Conservation (phyloP, 495 filamentous ascomycete species). For the Penicillium parvum region DNA sequence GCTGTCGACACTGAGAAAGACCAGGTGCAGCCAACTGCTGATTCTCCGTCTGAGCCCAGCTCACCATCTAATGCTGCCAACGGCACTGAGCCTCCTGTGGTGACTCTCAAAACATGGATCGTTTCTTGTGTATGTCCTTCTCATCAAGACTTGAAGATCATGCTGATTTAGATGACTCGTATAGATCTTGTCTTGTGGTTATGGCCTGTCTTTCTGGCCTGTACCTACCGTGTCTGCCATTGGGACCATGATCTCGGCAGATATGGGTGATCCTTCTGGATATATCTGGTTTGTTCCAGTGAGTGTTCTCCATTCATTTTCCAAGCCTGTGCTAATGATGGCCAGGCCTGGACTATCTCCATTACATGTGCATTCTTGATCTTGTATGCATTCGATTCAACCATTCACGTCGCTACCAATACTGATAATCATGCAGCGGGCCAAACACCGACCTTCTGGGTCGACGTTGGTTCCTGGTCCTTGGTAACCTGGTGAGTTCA, state of each 20-base stretch:
- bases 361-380: constrained; percentile 25
- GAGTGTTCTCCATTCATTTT: background rate
- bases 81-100: constrained; percentile 13
- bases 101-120: constrained; percentile 25
- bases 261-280: constrained; percentile 18
- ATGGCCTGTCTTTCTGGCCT: constrained; percentile 26
- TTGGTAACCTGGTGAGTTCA: constrained; percentile 23
- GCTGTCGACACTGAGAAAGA: constrained; percentile 8
- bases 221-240: constrained; percentile 19
- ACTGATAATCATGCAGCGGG: constrained; percentile 12
- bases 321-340: background rate
- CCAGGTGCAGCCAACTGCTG: constrained; percentile 1
- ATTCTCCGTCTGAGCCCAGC: constrained; percentile 4
- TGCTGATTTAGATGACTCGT: too few relatives aligned
- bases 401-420: background rate
- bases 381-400: constrained; percentile 13
- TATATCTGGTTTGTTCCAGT: constrained; percentile 26
- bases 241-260: constrained; percentile 15
- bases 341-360: constrained; percentile 25
- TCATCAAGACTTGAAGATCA: background rate
- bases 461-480: constrained; percentile 25
- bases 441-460: constrained; percentile 24
- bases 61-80: constrained; percentile 2
- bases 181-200: constrained; percentile 26
- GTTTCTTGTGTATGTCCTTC: constrained; percentile 14